Conservation (phyloP, 2,329 filamentous ascomycete genomes). For the Diaporthe citrichinensis region DNA sequence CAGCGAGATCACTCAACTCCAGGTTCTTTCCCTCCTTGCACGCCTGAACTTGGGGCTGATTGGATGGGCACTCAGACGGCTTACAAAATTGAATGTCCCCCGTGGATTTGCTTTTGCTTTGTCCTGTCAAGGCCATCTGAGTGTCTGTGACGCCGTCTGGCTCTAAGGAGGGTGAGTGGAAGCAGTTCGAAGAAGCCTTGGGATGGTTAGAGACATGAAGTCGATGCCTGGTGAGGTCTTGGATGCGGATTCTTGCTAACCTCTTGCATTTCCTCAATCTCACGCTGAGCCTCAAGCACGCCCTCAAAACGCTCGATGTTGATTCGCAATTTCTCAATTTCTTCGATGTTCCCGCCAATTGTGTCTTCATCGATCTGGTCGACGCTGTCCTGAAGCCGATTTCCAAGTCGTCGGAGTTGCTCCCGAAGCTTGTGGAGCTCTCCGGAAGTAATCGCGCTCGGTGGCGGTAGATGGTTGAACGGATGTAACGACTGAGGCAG, state of each 20-base stretch:
- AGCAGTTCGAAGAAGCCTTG: not conserved
- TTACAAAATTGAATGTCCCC: too few relatives aligned
- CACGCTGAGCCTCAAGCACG: not conserved
- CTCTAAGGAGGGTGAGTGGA: not conserved
- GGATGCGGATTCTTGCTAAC: not conserved
- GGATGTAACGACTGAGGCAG: not conserved
- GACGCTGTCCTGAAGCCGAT: not conserved
- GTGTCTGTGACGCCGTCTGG: too few relatives aligned
- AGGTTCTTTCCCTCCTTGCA: not conserved
- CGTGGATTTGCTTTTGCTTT: too few relatives aligned
- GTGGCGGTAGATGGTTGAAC: not conserved
- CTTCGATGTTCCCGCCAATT: not conserved
- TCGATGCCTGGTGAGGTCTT: too few relatives aligned
- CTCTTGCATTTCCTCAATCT: not conserved
- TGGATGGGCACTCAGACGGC: too few relatives aligned
- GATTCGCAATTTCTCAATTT: not conserved
- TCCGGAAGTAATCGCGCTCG: not conserved
- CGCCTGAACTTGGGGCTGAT: too few relatives aligned
- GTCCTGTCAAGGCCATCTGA: too few relatives aligned
- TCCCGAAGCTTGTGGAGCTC: too few relatives aligned
- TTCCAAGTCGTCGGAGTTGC: not conserved
- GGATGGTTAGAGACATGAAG: too few relatives aligned
- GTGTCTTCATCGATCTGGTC: not conserved
- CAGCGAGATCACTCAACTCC: not conserved
- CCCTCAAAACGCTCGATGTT: not conserved